Evolutionary conservation across 2,329 filamentous ascomycete genomes (phyloP), one percentile per base, ranked within the genome.

Genomic region (Penicillium thymicola): DNA sequence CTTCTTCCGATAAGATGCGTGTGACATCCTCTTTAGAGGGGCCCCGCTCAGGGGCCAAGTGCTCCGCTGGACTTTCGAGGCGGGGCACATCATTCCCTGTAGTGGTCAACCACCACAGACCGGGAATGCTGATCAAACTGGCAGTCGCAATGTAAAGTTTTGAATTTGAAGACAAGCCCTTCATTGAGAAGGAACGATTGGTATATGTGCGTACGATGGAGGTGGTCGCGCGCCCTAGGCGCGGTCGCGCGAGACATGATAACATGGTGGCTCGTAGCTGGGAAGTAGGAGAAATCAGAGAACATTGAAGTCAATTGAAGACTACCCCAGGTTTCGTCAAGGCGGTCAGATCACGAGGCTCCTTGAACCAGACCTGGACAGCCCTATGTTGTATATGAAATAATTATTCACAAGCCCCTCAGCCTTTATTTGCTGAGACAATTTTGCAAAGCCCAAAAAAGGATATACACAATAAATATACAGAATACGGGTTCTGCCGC

Each of bases 21-120:
- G 65, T 68, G 10, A 69, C 61, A 53, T 65, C 45, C 4, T 65
- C 60, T 55, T 57, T 53, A 2, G 61, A 64, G 46, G 56, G 62
- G 11, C 57, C 59, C 2, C 43, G 54, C 30, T 58, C 59, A 16
- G 54, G 21, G 23, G 5, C 40, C 45, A 50, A 58, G 9, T 58
- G 59, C 37, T 63, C 49, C 0, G 40, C 44, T 47, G 59, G 30
- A 25, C n/a, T 25, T 8, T 64, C 55, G 30, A 67, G 42, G 46
- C n/a, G 47, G 25, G 65, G 67, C 13, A 54, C 59, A 51, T 62
- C 59, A 23, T 65, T 57, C 18, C 34, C 47, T 21, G 55, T 45
- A 8, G 47, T 48, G 18, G 54, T 45, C 34, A 59, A 51, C 63
- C 63, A 67, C 62, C 62, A 66, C 18, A 67, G 13, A 1, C 54